Evolutionary conservation across 2,329 filamentous ascomycete genomes (phyloP), one percentile per base, ranked within the genome.

Genomic region (Whalleya microplaca): DNA sequence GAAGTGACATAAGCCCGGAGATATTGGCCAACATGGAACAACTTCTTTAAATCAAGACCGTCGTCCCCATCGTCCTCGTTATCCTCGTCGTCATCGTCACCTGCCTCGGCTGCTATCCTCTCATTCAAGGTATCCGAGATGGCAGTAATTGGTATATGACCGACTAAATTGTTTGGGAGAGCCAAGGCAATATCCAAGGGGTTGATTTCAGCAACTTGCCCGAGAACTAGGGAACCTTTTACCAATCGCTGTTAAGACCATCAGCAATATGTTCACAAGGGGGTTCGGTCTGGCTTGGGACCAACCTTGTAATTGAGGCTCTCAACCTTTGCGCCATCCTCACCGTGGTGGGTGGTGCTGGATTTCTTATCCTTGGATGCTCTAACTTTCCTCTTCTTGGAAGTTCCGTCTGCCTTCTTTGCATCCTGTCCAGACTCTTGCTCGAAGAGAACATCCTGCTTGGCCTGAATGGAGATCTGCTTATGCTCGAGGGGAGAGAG

Each of bases 401-500:
- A 75, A 49, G 67, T 67, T 66, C 75, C 76, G 12, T 73, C 72
- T 42, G 67, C 62, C 52, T 77, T 78, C 59, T 82, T 79, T 23
- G 75, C 70, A 43, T 76, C 75, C 54, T 81, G 80, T 48, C 78
- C 76, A 46, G 84, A 84, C 64, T 88, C 83, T 66, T 96, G 88
- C 75, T 98, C 95, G 71, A 94, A 95, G 41, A 96, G 79, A 41
- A 93, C 95, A 79, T 99, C 95, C 66, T 89, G 88, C 70, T 90
- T 95, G 45, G 95, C 95, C 75, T 98, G 90, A 56, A 96, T 88
- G 68, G 95, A 89, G 61, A 99, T 98, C 75, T 98, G 92, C 77
- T 96, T 97, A 72, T 96, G 90, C 73, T 99, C 95, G 49, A 99
- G 80, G 19, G 95, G 93, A 1, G 95, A 97, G 71, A 99, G 78